These are phyloP conservation scores for Aspergillus floridensis DNA, from an alignment of 2,329 filamentous ascomycete genomes.

Conservation along the genomic window DNA sequence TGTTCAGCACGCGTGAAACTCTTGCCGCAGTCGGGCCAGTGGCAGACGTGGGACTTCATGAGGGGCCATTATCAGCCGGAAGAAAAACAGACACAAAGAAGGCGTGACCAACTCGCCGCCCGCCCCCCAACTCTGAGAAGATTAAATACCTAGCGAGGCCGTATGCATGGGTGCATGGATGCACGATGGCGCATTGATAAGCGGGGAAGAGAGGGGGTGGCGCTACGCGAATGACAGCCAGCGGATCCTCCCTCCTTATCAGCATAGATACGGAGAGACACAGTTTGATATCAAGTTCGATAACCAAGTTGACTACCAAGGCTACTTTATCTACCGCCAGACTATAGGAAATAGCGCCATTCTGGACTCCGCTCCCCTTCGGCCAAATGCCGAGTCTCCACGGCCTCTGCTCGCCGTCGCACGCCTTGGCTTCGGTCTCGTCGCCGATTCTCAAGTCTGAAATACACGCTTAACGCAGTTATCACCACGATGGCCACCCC, in stretches of 20 bases:
- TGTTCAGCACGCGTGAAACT: constrained; percentile 59
- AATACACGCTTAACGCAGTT: constrained; percentile 44
- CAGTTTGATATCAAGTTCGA: not conserved
- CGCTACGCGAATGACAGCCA: not conserved
- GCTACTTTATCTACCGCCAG: too few relatives aligned
- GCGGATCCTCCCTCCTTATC: not conserved
- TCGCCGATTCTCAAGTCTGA: constrained; percentile 45
- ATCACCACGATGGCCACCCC: constrained; percentile 43
- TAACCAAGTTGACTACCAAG: not conserved
- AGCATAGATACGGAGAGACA: not conserved
- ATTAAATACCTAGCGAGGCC: not conserved
- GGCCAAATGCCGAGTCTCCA: constrained; percentile 40
- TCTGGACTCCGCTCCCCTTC: constrained; percentile 39
- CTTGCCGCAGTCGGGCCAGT: constrained; percentile 50
- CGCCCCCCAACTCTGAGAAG: not conserved
- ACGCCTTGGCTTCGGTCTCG: constrained; percentile 40
- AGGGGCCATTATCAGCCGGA: not conserved
- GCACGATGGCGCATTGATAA: not conserved
- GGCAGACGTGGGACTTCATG: constrained; percentile 34
- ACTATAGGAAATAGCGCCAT: constrained; percentile 32
- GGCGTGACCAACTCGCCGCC: too few relatives aligned
- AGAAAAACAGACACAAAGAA: too few relatives aligned
- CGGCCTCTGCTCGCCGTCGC: constrained; percentile 36
- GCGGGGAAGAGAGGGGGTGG: not conserved
- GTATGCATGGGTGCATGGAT: not conserved